Evolutionary conservation across 371 early-diverging fungal species (phyloP).

Genomic region (Catenaria anguillulae): DNA sequence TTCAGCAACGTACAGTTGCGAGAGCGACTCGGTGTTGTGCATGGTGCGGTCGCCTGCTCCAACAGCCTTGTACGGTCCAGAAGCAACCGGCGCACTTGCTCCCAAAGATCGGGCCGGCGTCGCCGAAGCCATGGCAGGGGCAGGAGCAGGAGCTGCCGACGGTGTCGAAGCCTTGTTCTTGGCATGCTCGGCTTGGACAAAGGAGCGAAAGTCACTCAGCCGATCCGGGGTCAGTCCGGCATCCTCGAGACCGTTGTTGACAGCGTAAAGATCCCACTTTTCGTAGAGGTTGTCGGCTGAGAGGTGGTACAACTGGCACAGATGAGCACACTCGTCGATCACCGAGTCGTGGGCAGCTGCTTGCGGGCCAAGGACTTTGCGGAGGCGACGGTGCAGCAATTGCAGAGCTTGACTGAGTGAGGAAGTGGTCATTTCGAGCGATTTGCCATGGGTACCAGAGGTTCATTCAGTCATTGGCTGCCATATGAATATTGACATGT

Average conservation of each 20-base stretch:
- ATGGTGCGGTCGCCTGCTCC: neutral
- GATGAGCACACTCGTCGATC: too few relatives aligned
- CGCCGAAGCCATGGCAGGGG: constrained; percentile 2
- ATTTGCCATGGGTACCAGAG: too few relatives aligned
- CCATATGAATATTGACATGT: too few relatives aligned
- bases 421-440: too few relatives aligned
- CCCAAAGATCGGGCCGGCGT: neutral
- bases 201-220: constrained; percentile 15
- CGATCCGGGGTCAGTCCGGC: constrained; percentile 20
- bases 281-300: constrained; percentile 20
- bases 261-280: constrained; percentile 33
- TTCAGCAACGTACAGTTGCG: constrained; percentile 2
- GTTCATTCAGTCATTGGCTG: too few relatives aligned
- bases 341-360: too few relatives aligned
- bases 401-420: too few relatives aligned
- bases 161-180: constrained; percentile 13
- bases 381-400: too few relatives aligned
- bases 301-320: constrained; percentile 23
- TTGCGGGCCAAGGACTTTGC: too few relatives aligned
- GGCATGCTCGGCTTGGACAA: constrained; percentile 23
- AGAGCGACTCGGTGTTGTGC: neutral
- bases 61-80: neutral
- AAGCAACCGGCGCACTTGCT: neutral
- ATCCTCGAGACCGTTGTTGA: constrained; percentile 11
- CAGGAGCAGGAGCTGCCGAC: constrained; percentile 11